Evolutionary conservation across 2,329 filamentous ascomycete species (phyloP).

Genomic region (Cercospora beticola): DNA sequence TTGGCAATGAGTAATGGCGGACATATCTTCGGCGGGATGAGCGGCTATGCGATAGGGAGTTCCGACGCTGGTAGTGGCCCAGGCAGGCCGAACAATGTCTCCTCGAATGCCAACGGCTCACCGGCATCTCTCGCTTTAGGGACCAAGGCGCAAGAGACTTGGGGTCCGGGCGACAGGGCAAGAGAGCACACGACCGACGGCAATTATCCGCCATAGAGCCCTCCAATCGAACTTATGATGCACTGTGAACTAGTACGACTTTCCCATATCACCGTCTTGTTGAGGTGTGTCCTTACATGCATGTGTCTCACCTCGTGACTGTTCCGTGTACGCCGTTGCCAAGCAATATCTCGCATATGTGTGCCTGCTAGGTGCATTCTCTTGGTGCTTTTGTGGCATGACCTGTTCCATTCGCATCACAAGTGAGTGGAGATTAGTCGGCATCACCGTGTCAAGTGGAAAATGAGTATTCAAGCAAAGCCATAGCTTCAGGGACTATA

Average conservation of each 20-base stretch:
- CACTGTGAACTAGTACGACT: not conserved
- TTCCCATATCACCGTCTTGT: not conserved
- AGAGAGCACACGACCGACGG: constrained; percentile 15
- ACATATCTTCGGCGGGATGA: constrained; percentile 28
- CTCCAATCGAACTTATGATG: not conserved
- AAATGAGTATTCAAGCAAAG: not conserved
- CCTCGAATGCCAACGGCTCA: constrained; percentile 23
- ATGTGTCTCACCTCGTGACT: not conserved
- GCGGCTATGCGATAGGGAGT: constrained; percentile 35
- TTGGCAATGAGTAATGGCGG: constrained; percentile 18
- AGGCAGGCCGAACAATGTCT: constrained; percentile 25
- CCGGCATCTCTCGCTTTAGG: constrained; percentile 63
- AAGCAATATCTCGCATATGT: not conserved
- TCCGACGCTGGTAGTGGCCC: constrained; percentile 22
- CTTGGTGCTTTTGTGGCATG: too few relatives aligned
- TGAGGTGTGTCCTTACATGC: not conserved
- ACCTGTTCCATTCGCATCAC: not conserved
- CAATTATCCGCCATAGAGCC: not conserved
- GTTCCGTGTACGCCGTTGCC: not conserved
- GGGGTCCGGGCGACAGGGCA: constrained; percentile 55
- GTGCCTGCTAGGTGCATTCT: too few relatives aligned
- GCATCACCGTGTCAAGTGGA: not conserved
- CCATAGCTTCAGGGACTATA: not conserved
- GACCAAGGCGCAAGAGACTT: constrained; percentile 83
- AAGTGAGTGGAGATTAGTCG: not conserved